These are phyloP conservation scores for Rhexocercosporidium sp. DNA, from an alignment of 2,329 filamentous ascomycete genomes.

Conservation along the genomic window DNA sequence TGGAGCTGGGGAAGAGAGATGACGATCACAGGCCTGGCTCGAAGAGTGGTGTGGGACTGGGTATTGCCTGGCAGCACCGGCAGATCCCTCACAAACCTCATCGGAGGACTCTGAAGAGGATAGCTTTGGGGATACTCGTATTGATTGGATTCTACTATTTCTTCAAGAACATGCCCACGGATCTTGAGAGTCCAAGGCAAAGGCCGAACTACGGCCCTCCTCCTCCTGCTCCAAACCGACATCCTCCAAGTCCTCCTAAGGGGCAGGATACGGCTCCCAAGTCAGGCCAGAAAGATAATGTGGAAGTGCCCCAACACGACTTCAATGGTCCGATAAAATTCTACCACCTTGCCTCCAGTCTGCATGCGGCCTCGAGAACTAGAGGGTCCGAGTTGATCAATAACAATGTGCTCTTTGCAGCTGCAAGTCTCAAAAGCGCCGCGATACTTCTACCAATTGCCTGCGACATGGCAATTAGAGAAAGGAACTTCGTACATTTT, in stretches of 20 bases:
- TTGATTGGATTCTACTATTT: slow-evolving; percentile 65
- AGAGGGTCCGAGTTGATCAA: slow-evolving; percentile 58
- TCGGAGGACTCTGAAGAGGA: slow-evolving; percentile 60
- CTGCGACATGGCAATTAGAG: slow-evolving; percentile 79
- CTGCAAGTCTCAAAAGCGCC: slow-evolving; percentile 75
- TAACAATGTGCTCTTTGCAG: slow-evolving; percentile 79
- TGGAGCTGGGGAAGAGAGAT: slow-evolving; percentile 69
- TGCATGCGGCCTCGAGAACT: slow-evolving; percentile 63
- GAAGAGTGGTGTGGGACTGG: slow-evolving; percentile 33
- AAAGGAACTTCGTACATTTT: slow-evolving; percentile 79
- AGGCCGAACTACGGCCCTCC: slow-evolving; percentile 45
- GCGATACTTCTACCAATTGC: slow-evolving; percentile 78
- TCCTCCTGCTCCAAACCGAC: slow-evolving; percentile 14
- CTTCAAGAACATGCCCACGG: slow-evolving; percentile 65
- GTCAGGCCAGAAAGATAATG: slow-evolving; percentile 25
- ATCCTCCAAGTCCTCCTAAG: slow-evolving; percentile 5
- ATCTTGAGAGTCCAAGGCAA: slow-evolving; percentile 43
- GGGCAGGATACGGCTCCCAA: slow-evolving; percentile 17
- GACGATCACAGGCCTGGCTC: slow-evolving; percentile 58
- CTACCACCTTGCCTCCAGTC: slow-evolving; percentile 63
- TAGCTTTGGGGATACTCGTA: slow-evolving; percentile 53
- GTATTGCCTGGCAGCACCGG: slow-evolving; percentile 41
- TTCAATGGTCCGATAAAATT: slow-evolving; percentile 77
- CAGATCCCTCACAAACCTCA: slow-evolving; percentile 54
- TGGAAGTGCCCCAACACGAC: slow-evolving; percentile 46